A percentile compares a stretch with the other conserved stretches of the same genome.
phyloP scores from a whole-genome alignment of 202 grass and related monocot species.

The Elaeis oleifera region DNA sequence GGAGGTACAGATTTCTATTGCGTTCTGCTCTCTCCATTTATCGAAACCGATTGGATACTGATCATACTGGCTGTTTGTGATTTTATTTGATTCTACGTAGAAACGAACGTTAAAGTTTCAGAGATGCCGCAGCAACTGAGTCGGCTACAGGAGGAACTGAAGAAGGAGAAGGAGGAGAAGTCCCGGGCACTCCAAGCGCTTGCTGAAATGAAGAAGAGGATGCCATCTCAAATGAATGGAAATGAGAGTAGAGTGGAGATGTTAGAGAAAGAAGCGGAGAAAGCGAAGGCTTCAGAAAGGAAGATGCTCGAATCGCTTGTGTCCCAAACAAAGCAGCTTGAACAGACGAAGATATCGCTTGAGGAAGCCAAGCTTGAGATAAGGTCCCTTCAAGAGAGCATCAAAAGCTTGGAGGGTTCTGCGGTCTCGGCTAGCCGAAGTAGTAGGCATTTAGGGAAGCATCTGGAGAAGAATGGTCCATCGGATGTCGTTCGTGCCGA shows the following conservation, averaged over 20 bases:
- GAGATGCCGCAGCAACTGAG: slow-evolving; percentile 41
- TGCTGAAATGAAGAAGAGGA: slow-evolving; percentile 3
- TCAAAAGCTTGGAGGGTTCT: slow-evolving; percentile 20
- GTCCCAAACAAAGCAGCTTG: slow-evolving; percentile 58
- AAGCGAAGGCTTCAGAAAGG: slow-evolving; percentile 61
- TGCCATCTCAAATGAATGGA: slow-evolving; percentile 17
- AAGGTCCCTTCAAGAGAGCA: slow-evolving; percentile 39
- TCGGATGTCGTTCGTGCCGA: slow-evolving; percentile 23
- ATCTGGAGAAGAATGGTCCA: slow-evolving; percentile 27
- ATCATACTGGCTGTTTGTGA: neutral
- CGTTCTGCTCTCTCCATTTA: neutral
- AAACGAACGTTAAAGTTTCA: slow-evolving; percentile 23
- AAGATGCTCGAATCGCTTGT: slow-evolving; percentile 46
- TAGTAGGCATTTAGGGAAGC: slow-evolving; percentile 22
- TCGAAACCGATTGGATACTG: neutral
- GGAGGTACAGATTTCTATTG: slow-evolving; percentile 21
- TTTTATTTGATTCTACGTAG: slow-evolving; percentile 6
- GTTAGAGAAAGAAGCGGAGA: slow-evolving; percentile 45
- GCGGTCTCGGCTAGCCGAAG: slow-evolving; percentile 16
- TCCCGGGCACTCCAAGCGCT: slow-evolving; percentile 37
- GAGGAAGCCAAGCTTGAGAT: slow-evolving; percentile 73
- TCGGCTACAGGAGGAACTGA: slow-evolving; percentile 60
- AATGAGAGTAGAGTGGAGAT: slow-evolving; percentile 30
- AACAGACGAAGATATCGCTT: slow-evolving; percentile 61
- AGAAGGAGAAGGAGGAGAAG: slow-evolving; percentile 62